These are phyloP conservation scores for Handroanthus guayacan DNA, from an alignment of 257 asterid species.

Conservation along the genomic window DNA sequence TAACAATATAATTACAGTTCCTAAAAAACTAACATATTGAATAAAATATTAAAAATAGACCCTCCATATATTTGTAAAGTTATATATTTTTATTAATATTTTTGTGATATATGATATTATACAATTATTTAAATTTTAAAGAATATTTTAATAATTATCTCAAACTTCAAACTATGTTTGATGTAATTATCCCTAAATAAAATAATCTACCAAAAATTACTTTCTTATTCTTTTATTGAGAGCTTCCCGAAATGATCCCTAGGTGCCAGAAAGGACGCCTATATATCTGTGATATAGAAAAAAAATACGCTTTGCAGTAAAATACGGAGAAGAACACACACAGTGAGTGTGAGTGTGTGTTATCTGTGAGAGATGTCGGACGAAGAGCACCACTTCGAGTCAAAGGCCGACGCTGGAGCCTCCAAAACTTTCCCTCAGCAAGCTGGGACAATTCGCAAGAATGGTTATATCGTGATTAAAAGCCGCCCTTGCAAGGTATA, in stretches of 20 bases:
- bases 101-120: too few species aligned
- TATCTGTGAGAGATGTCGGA: conserved; percentile 48
- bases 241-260: too few species aligned
- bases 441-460: conserved; percentile 59
- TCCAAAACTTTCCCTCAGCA: conserved; percentile 56
- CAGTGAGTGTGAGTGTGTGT: conserved; percentile 4
- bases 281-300: not conserved
- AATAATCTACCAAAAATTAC: too few species aligned
- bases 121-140: too few species aligned
- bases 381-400: conserved; percentile 59
- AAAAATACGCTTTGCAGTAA: not conserved
- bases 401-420: conserved; percentile 59
- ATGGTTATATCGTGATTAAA: conserved; percentile 50
- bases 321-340: not conserved
- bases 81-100: too few species aligned
- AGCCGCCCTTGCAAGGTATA: conserved; percentile 57
- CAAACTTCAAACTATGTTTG: too few species aligned
- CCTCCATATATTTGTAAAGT: too few species aligned
- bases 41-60: not conserved
- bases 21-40: not conserved
- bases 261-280: not conserved
- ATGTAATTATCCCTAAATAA: too few species aligned
- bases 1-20: not conserved
- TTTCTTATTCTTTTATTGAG: too few species aligned
- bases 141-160: too few species aligned